Percentiles rank a stretch among this genome's conserved stretches.
Evolutionary conservation across 768 basidiomycete species (phyloP).

Genomic region (Russula dissimulans): DNA sequence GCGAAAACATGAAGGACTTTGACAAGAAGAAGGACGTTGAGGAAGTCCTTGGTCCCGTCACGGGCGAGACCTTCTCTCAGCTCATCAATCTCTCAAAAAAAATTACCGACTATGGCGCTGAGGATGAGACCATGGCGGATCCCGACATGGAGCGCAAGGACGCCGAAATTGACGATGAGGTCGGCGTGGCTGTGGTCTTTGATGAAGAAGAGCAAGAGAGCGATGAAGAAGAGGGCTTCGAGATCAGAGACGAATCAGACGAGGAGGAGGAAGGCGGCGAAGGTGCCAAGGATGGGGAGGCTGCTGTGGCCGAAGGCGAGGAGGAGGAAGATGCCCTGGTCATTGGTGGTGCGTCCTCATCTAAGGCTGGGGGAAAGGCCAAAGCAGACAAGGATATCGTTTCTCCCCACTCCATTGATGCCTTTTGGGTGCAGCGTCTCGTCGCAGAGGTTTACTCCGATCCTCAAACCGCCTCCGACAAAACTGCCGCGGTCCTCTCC

Average conservation of each 20-base stretch:
- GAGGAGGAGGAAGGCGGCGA: conserved; percentile 58
- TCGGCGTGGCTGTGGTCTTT: conserved; percentile 96
- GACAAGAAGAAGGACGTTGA: conserved; percentile 96
- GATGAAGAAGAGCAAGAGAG: conserved; percentile 95
- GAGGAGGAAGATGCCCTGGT: conserved; percentile 60
- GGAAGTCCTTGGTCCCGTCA: conserved; percentile 56
- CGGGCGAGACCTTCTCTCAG: conserved; percentile 72
- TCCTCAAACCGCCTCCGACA: conserved; percentile 88
- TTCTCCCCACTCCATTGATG: conserved; percentile 87
- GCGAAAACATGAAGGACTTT: conserved; percentile 84
- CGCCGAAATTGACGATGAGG: conserved; percentile 89
- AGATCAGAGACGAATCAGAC: conserved; percentile 75
- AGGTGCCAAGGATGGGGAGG: conserved; percentile 36
- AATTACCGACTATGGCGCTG: conserved; percentile 89
- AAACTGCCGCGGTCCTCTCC: conserved; percentile 74
- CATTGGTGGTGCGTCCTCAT: conserved; percentile 60
- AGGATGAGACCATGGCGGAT: conserved; percentile 72
- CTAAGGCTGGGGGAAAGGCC: conserved; percentile 34
- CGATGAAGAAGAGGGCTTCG: conserved; percentile 83
- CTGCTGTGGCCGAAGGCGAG: conserved; percentile 43
- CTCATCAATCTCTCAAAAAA: conserved; percentile 83
- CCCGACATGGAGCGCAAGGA: conserved; percentile 75
- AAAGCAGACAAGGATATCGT: conserved; percentile 71
- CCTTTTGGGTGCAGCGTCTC: conserved; percentile 97
- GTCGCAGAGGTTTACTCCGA: conserved; percentile 88